Evolutionary conservation across 176 grass and related monocot genomes (phyloP), one percentile per base, ranked within the genome.

Genomic region (Eleusine indica): DNA sequence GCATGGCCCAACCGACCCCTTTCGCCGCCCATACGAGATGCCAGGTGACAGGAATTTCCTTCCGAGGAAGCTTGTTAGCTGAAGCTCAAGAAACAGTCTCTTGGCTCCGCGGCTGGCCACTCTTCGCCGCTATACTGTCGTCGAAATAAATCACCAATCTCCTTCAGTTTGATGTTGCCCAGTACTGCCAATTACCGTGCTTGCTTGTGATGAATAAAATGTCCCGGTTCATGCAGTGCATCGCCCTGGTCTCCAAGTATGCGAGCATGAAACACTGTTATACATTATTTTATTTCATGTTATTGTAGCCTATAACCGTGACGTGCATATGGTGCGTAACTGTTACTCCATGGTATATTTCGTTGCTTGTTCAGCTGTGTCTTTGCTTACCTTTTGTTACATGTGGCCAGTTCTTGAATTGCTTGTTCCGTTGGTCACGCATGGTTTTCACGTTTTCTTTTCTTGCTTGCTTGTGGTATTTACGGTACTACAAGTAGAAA

Each of bases 51-150:
- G 94, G 84, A 79, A 77, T 44, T 25, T 86, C 76, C 74, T 85
- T 87, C 86, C 86, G 1, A 89, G 85, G 91, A 97, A 97, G 76
- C 85, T 92, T 52, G 93, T 92, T 9, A 90, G 85, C 88, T 90
- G 88, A 92, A 77, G 83, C 60, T 17, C 22, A 67, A 39, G 79
- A 62, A 66, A 6, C 74, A 63, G 67, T 30, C 39, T 18, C 19
- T 0, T 48, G 0, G 28, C 44, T 15, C 2, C 0, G 4, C 21
- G 4, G 2, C 9, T 47, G 44, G 44, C 44, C 44, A 47, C 44
- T 47, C 44, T 47, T 0, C 53, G 14, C 53, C 38, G 9, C 49
- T 4, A 10, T 4, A 10, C 9, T 46, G 14, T n/a, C 17, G 22
- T 11, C 58, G 40, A 42, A 75, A 61, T 52, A 72, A 78, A 30